Percentiles rank a stretch among this genome's conserved stretches.
phyloP scores from a whole-genome alignment of 1,284 basidiomycete species.

The Xanthoconium separans region DNA sequence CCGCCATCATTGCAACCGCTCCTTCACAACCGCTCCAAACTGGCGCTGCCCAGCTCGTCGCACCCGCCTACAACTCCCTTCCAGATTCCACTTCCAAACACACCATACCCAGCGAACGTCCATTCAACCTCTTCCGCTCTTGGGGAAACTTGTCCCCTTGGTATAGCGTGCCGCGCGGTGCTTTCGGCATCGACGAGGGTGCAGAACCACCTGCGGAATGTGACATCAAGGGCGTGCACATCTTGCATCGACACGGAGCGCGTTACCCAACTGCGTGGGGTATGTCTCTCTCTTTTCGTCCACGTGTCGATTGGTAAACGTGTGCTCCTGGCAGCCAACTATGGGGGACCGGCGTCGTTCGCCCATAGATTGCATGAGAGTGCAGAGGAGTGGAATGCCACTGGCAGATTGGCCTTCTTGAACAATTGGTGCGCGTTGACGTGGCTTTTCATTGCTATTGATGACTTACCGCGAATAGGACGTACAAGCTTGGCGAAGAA shows the following conservation, averaged over 20 bases:
- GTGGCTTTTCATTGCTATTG: neutral
- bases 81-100: constrained; percentile 11
- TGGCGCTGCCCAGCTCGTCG: constrained; percentile 64
- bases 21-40: constrained; percentile 75
- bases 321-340: constrained; percentile 44
- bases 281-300: constrained; percentile 35
- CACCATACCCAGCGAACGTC: constrained; percentile 19
- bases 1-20: constrained; percentile 75
- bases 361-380: constrained; percentile 55
- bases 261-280: constrained; percentile 76
- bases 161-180: constrained; percentile 69
- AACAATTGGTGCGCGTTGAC: constrained; percentile 63
- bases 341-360: constrained; percentile 67
- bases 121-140: constrained; percentile 66
- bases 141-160: constrained; percentile 88
- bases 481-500: constrained; percentile 80
- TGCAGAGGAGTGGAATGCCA: constrained; percentile 58
- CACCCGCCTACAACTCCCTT: constrained; percentile 33
- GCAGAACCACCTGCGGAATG: constrained; percentile 72
- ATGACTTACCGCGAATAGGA: constrained; percentile 44
- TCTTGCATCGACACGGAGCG: constrained; percentile 80
- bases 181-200: constrained; percentile 73
- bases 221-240: constrained; percentile 68
- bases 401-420: constrained; percentile 67
- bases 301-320: neutral